A percentile compares a stretch with the other conserved stretches of the same genome.
phyloP scores from a whole-genome alignment of 768 basidiomycete species.

The Leccinum obscurum region DNA sequence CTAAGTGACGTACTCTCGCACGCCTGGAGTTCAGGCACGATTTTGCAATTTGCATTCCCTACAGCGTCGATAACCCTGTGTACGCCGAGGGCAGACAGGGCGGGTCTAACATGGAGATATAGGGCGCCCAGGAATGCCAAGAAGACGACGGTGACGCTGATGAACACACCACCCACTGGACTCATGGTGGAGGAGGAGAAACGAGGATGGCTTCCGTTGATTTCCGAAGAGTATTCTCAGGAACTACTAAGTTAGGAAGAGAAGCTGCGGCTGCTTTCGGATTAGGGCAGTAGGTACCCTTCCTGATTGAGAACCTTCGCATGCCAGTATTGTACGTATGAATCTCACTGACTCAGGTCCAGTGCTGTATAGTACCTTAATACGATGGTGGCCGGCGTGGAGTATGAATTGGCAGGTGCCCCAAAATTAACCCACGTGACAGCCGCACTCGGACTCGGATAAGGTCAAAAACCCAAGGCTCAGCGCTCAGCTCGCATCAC shows the following conservation, averaged over 20 bases:
- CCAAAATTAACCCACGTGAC: background rate
- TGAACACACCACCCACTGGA: background rate
- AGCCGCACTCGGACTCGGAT: background rate
- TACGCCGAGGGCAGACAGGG: constrained; percentile 43
- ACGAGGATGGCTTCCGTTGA: background rate
- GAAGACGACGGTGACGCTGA: constrained; percentile 25
- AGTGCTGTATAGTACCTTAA: too few relatives aligned
- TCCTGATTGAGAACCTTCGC: too few relatives aligned
- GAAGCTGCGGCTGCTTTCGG: background rate
- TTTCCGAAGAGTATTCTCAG: background rate
- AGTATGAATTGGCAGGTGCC: too few relatives aligned
- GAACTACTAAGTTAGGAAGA: background rate
- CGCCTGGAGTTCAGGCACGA: constrained; percentile 55
- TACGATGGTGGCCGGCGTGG: too few relatives aligned
- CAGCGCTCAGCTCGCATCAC: too few relatives aligned
- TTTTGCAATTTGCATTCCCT: constrained; percentile 50
- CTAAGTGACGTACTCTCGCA: constrained; percentile 57
- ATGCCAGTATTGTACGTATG: too few relatives aligned
- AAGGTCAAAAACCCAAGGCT: background rate
- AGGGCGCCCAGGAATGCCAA: constrained; percentile 43
- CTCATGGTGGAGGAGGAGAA: background rate
- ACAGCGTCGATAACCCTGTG: constrained; percentile 45
- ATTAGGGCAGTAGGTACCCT: too few relatives aligned
- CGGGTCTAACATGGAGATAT: constrained; percentile 51
- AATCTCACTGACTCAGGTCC: too few relatives aligned